Conservation (phyloP, 2,329 filamentous ascomycete species). For the Aspergillus texensis region DNA sequence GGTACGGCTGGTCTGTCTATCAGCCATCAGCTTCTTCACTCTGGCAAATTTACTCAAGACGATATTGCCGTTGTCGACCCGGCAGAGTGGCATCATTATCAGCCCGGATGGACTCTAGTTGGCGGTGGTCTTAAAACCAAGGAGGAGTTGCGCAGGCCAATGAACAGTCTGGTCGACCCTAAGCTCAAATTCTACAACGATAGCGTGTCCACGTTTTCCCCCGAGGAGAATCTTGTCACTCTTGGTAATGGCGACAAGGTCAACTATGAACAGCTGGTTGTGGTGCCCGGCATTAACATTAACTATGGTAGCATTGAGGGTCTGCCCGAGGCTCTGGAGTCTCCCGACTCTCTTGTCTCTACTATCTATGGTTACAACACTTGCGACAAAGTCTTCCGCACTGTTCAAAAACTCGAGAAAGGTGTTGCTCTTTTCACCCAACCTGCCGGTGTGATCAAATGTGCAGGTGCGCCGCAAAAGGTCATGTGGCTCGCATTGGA, state of each 20-base stretch:
- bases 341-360: slow-evolving; percentile 53
- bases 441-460: slow-evolving; percentile 61
- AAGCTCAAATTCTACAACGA: slow-evolving; percentile 64
- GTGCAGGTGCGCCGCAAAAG: slow-evolving; percentile 64
- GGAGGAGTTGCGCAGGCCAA: slow-evolving; percentile 57
- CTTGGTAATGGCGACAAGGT: slow-evolving; percentile 59
- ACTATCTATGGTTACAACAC: slow-evolving; percentile 62
- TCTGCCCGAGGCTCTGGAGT: slow-evolving; percentile 58
- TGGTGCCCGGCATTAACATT: slow-evolving; percentile 60
- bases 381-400: slow-evolving; percentile 56
- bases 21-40: slow-evolving; percentile 67
- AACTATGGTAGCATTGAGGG: slow-evolving; percentile 58
- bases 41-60: slow-evolving; percentile 57
- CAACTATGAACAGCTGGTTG: slow-evolving; percentile 66
- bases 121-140: slow-evolving; percentile 67
- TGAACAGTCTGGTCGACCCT: slow-evolving; percentile 58
- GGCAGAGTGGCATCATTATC: slow-evolving; percentile 66
- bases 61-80: slow-evolving; percentile 70
- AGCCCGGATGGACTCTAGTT: slow-evolving; percentile 71
- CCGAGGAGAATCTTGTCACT: slow-evolving; percentile 60
- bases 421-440: slow-evolving; percentile 63
- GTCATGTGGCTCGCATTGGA: slow-evolving; percentile 65
- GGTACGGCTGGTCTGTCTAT: slow-evolving; percentile 67
- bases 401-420: slow-evolving; percentile 51
- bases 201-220: slow-evolving; percentile 54